Base-by-base conservation (phyloP, 2,329 filamentous ascomycete species). In the Daldinia sp. region DNA sequence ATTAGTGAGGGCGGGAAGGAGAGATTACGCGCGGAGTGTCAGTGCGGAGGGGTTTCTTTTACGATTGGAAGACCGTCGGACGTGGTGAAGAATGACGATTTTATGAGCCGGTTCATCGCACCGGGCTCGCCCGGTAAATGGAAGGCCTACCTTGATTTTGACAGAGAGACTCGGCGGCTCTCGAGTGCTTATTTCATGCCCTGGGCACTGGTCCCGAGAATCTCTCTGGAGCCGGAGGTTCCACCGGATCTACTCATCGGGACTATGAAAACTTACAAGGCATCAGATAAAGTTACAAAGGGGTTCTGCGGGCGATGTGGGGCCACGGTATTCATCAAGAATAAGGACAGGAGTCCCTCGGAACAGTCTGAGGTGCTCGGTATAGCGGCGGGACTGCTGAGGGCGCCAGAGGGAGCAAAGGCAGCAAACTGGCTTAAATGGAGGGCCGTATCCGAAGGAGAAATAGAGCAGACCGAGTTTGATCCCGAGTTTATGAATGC, bases 41-140 rank as follows among this genome's bases (percentile, higher is more conserved):
- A 78, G 57, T 84, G 82, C 58, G 79, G 78, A 37, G 81, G 82
- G 8, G 78, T 84, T 0, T 79, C 77, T 3, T 83, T 84, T 68
- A 79, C 78, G 4, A 73, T 84, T 27, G 67, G 73, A 8, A 75
- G 80, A 2, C 82, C 81, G 1, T 73, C 70, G 3, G 53, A 73
- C 4, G 70, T 71, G 13, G 70, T 74, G 2, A 65, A 73, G 23
- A 63, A 70, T 1, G 55, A 73, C 21, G 71, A 78, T 48, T 73
- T 72, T 45, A 58, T 78, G 57, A 68, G 70, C 7, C 53, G 66
- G 6, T 79, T 71, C 35, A 72, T 81, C 15, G 80, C 78, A 25
- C 75, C 76, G 3, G 54, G 63, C 0, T 77, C 81, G 51, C 56
- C 72, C 25, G 70, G 51, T 6, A 83, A 82, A 51, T 84, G 82